Evolutionary conservation across 1,139 yeast species (phyloP).

Genomic region (Kodamaea sp.): DNA sequence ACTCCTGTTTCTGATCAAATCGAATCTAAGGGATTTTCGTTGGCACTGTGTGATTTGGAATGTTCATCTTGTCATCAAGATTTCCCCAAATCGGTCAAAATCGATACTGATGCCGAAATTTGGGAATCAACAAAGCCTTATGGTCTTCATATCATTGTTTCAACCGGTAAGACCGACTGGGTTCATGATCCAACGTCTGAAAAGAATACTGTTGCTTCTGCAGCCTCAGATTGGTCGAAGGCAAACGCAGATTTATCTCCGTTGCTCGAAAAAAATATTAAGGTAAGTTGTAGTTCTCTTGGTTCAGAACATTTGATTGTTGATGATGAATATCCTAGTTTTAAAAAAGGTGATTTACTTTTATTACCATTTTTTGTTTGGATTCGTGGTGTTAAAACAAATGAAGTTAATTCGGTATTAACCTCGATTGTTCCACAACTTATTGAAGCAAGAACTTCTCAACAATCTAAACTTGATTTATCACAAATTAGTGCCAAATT

Average conservation of each 20-base stretch:
- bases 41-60: conserved; percentile 42
- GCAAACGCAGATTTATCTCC: conserved; percentile 17
- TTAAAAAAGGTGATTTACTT: conserved; percentile 53
- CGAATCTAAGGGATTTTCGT: conserved; percentile 34
- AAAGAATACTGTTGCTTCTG: conserved; percentile 48
- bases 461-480: conserved; percentile 4
- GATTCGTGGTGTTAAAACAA: conserved; percentile 50
- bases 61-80: conserved; percentile 49
- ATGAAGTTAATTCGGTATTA: conserved; percentile 45
- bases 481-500: conserved; percentile 9
- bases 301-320: conserved; percentile 35
- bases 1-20: conserved; percentile 4
- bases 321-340: conserved; percentile 40
- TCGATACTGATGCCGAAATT: conserved; percentile 47
- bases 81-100: conserved; percentile 56
- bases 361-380: conserved; percentile 78
- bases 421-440: conserved; percentile 43
- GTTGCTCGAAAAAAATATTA: conserved; percentile 27
- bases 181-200: conserved; percentile 64
- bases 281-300: conserved; percentile 52
- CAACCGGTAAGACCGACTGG: conserved; percentile 89
- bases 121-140: conserved; percentile 72
- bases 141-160: conserved; percentile 68
- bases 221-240: conserved; percentile 47
- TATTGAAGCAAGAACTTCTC: conserved; percentile 18